Evolutionary conservation across 2,329 filamentous ascomycete species (phyloP), one percentile per base, ranked within the genome.

Genomic region (Coniochaeta sp.): DNA sequence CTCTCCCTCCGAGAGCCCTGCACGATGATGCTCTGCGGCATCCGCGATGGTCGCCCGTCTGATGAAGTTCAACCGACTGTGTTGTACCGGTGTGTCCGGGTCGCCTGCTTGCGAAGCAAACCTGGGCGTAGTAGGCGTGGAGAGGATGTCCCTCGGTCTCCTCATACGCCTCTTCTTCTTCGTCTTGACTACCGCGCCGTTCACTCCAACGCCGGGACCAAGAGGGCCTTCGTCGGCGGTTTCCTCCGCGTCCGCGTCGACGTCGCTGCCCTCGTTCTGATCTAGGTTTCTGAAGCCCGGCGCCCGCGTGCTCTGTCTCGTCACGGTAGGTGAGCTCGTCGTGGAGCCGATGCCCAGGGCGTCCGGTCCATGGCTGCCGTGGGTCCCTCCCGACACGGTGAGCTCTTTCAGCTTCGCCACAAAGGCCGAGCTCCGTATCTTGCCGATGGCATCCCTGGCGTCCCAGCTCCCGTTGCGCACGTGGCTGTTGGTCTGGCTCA

Each of bases 401-500:
- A 96, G 77, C 3, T 90, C 88, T 70, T 89, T 91, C 63, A 96
- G 74, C 71, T 89, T 92, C 19, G 88, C 88, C 74, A 96, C 91
- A 64, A 96, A 81, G 26, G 88, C 88, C 24, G 83, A 82, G 59
- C 82, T 78, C 62, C 81, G 80, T 24, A 83, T 82, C 72, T 86
- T 88, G 60, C 75, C 77, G 16, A 78, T 72, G 9, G 77, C 75
- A 40, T 90, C 89, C n/a, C 74, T 79, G 58, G 89, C 86, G 54
- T 89, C 86, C 76, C 83, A 83, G 4, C 89, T 91, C 36, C 84
- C 81, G 50, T 88, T 81, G 61, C 86, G 81, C 34, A 81, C 83
- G 64, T 86, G 84, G 5, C 38, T 55, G 30, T 66, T 63, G 28
- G n/a, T n/a, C 14, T 57, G 26, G 32, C 30, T 38, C 6, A 34